phyloP scores from a whole-genome alignment of 495 filamentous ascomycete genomes.

The Aspergillus asperescens region DNA sequence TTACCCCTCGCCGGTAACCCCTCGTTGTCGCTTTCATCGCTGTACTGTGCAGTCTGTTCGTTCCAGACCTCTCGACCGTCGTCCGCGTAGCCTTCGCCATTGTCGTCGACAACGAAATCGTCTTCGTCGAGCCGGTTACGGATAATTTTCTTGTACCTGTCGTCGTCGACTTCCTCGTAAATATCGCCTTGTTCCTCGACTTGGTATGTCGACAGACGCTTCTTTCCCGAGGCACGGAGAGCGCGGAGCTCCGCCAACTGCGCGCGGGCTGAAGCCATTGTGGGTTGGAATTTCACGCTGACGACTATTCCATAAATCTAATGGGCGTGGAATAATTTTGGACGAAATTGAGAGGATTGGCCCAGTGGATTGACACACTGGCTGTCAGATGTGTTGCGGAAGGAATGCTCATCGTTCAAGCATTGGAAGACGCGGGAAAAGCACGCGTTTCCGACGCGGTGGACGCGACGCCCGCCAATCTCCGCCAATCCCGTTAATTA shows the following conservation, averaged over 20 bases:
- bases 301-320: conserved; percentile 8
- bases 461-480: conserved; percentile 16
- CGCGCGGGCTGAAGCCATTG: conserved; percentile 39
- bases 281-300: not conserved
- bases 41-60: conserved; percentile 50
- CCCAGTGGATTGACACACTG: conserved; percentile 1
- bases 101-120: conserved; percentile 95
- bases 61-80: conserved; percentile 98
- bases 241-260: conserved; percentile 73
- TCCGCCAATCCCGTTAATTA: conserved; percentile 23
- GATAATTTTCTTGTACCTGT: conserved; percentile 94
- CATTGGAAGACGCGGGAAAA: conserved; percentile 10
- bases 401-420: conserved; percentile 10
- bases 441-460: conserved; percentile 24
- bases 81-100: conserved; percentile 90
- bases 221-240: conserved; percentile 85
- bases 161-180: conserved; percentile 96
- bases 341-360: not conserved
- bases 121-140: conserved; percentile 84
- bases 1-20: conserved; percentile 62
- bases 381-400: conserved; percentile 7
- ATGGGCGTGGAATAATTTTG: not conserved
- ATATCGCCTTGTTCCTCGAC: conserved; percentile 77
- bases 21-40: conserved; percentile 67
- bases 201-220: conserved; percentile 80